Evolutionary conservation across 2,329 filamentous ascomycete genomes (phyloP).

Genomic region (Penicillium digitatum): DNA sequence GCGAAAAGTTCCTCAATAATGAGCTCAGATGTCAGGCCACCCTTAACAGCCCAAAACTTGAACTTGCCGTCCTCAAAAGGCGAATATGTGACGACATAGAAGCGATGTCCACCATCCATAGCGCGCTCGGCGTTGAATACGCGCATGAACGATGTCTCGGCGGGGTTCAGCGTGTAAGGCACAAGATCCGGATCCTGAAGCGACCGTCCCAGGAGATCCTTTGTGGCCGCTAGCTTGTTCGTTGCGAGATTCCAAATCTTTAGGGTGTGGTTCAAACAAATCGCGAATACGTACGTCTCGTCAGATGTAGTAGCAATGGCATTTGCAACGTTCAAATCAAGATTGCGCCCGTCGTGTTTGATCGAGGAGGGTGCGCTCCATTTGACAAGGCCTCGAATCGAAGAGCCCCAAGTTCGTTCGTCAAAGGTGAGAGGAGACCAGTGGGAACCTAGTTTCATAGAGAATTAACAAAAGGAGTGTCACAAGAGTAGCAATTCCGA

Average conservation of each 20-base stretch:
- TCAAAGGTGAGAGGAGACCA: slow-evolving; percentile 48
- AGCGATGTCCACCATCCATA: slow-evolving; percentile 47
- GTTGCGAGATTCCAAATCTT: slow-evolving; percentile 85
- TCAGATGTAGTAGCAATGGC: slow-evolving; percentile 46
- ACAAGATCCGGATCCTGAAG: slow-evolving; percentile 63
- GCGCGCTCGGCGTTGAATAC: slow-evolving; percentile 59
- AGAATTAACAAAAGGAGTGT: slow-evolving; percentile 14
- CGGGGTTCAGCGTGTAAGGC: slow-evolving; percentile 75
- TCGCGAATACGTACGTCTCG: slow-evolving; percentile 61
- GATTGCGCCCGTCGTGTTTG: slow-evolving; percentile 39
- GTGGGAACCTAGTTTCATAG: slow-evolving; percentile 32
- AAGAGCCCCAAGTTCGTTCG: slow-evolving; percentile 48
- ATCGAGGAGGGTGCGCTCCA: slow-evolving; percentile 44
- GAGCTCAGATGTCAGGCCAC: slow-evolving; percentile 54
- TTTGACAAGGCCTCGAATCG: slow-evolving; percentile 46
- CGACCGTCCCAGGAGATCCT: slow-evolving; percentile 70
- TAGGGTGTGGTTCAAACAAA: slow-evolving; percentile 83
- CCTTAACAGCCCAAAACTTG: slow-evolving; percentile 82
- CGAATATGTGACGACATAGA: slow-evolving; percentile 75
- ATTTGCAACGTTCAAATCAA: slow-evolving; percentile 44
- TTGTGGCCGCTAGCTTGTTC: slow-evolving; percentile 70
- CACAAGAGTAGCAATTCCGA: not conserved
- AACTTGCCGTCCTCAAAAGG: slow-evolving; percentile 84
- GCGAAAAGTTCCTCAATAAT: slow-evolving; percentile 70
- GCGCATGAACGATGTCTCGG: slow-evolving; percentile 71